Percentiles rank a stretch among this genome's conserved stretches.
Evolutionary conservation across 169 alveolate species (phyloP).

Genomic region (Plasmodium sp.): DNA sequence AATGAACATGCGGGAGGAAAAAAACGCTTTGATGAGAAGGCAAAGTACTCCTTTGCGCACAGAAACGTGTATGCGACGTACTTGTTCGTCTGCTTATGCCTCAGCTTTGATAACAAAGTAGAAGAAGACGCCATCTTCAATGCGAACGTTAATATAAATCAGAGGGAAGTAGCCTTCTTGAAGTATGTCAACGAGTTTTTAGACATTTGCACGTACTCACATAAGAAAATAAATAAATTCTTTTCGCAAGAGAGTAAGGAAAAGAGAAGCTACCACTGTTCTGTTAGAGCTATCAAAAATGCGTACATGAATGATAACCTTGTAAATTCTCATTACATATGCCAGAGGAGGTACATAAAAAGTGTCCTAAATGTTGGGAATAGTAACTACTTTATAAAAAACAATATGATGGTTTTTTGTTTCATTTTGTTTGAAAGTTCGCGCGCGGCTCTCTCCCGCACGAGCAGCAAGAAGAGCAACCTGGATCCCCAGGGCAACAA

Average conservation of each 20-base stretch:
- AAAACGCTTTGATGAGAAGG: constrained; percentile 3
- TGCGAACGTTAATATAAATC: constrained; percentile 42
- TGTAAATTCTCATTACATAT: constrained; percentile 52
- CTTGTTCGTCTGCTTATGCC: constrained; percentile 47
- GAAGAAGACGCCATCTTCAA: constrained; percentile 48
- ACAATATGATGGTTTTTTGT: constrained; percentile 62
- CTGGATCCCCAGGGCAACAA: neutral
- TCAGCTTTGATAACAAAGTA: constrained; percentile 35
- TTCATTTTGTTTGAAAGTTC: constrained; percentile 49
- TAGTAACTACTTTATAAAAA: constrained; percentile 48
- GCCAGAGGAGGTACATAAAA: constrained; percentile 40
- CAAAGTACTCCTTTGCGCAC: constrained; percentile 15
- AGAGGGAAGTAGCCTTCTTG: constrained; percentile 5
- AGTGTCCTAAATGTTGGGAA: constrained; percentile 64
- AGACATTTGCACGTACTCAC: constrained; percentile 36
- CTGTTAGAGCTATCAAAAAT: constrained; percentile 19
- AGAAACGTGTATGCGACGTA: constrained; percentile 35
- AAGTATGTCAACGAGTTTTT: constrained; percentile 44
- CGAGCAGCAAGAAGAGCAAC: constrained; percentile 6
- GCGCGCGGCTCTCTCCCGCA: neutral
- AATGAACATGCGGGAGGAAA: neutral
- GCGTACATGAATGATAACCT: constrained; percentile 34
- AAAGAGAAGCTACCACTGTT: constrained; percentile 32
- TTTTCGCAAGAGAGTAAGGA: constrained; percentile 34
- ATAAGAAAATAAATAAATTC: constrained; percentile 25